Base-by-base conservation (phyloP, 495 filamentous ascomycete species). In the Clavariopsis aquatica region DNA sequence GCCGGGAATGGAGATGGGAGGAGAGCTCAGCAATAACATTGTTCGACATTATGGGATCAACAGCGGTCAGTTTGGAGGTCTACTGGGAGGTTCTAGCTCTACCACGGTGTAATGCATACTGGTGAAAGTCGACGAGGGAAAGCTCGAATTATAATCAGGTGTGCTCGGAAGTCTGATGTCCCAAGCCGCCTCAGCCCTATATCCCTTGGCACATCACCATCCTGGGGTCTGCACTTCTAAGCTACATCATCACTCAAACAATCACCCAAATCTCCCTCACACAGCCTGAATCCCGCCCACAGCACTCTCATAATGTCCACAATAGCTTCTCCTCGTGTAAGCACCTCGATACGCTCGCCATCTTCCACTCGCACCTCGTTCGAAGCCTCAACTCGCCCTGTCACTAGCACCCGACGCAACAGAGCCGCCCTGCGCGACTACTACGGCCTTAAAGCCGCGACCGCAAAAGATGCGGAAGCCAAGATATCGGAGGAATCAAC, bases 401-500 rank as follows among this genome's bases (percentile, higher is more conserved):
- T 10, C 8, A 4, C 54, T 64, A 69, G 47, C 71, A 69, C 71
- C 3, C 84, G 86, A 29, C 82, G 85, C 41, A 90, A 89, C 73
- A 89, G 93, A 67, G 83, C 89, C 38, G 94, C 94, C 19, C 83
- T 98, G 17, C 88, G 94, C 61, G 91, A 96, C 69, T 98, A 96
- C 80, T 98, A 98, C 77, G 90, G 91, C 68, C 83, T 98, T 58
- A 89, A 88, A 70, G 79, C 84, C 3, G 41, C 72, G 10, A 72
- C 47, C 23, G 41, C 72, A 9, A 62, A 63, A 49, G 60, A 58
- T 20, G 36, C 59, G 27, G 59, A 68, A 10, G 46, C 56, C n/a
- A 67, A 62, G 31, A 67, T 67, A 17, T 67, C 64, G 1, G 64
- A 67, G 43, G 64, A 67, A 51, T 67, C 64, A 10, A 28, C 57